Base-by-base conservation (phyloP, 345 rosid species). In the Salix purpurea region DNA sequence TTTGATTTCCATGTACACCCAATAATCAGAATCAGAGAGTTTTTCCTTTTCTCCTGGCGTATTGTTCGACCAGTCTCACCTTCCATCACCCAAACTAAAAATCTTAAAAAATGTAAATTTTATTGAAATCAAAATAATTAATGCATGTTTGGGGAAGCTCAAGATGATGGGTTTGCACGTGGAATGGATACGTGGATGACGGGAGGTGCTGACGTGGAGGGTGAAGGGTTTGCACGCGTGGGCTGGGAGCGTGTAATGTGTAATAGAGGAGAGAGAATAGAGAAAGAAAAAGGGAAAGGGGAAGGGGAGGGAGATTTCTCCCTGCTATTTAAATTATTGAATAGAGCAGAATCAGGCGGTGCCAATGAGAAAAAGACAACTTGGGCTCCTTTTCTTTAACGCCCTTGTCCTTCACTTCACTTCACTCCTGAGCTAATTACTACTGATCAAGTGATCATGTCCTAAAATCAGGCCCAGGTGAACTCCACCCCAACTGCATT, bases 301-400 rank as follows among this genome's bases (percentile, higher is more conserved):
- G 16, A 5, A 44, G 50, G 50, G 44, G 44, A 11, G 36, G 37
- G 37, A 34, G 37, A 34, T 40, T 40, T 40, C 4, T 4, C 4
- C 50, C 18, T 44, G 1, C 14, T 56, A 61, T 34, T 48, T 34
- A 34, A 11, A 40, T 32, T 11, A 37, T 14, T 62, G 78, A 66
- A 60, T 58, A 13, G 78, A 60, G 50, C 65, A 10, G n/a, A 62
- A 78, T 11, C 74, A 76, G 70, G 81, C 83, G 2, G 1, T 13
- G 16, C 16, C 15, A 76, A 83, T 78, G 14, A 64, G 79, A 83
- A 74, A 71, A 67, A 78, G 81, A 83, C 15, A 78, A 60, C 15
- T 37, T 48, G 18, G 34, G 85, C 18, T 46, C 67, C 70, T 84
- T 83, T 67, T 46, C 50, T 12, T 46, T 46, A 52, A 19, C 36